Evolutionary conservation across 306 rosid genomes (phyloP), one percentile per base, ranked within the genome.

Genomic region (Rosa multiflora): DNA sequence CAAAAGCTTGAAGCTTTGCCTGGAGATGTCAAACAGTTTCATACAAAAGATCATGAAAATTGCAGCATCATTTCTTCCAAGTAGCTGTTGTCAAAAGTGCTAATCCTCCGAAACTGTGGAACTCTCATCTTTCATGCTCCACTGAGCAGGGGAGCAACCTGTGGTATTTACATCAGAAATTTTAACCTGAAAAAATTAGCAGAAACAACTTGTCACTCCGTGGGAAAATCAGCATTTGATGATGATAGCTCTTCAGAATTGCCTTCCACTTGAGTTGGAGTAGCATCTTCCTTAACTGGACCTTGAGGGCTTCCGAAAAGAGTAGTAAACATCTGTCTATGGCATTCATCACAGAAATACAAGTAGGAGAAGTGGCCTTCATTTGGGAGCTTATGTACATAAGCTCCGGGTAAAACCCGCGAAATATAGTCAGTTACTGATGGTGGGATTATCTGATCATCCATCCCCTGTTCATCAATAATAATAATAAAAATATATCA

Each of bases 311-410:
- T 52, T 87, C 99, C 99, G 81, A 91, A 88, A 79, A 92, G 88
- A 32, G 91, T 84, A 67, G 94, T 79, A 58, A 95, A 88, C 32
- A 95, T 90, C 79, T 87, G 86, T 73, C 82, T 87, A 9, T 92
- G 99, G 77, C 98, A 95, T 68, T 91, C 93, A 62, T 90, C 90
- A 55, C 99, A 95, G 86, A 92, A 91, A 76, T 84, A 90, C 85
- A 89, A 88, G 88, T 86, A 92, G 46, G 98, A 92, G 75, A 90
- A 93, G 82, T 95, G 99, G 13, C 98, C 99, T 86, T 92, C 99
- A 18, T 86, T 92, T 76, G 91, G 94, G 82, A 95, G 94, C 88
- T 82, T 91, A 70, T 90, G 98, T 79, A 93, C 78, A 20, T 78
- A 67, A 29, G 95, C 90, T 72, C 84, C 97, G 1, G 98, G 98